These are phyloP conservation scores for Phytophthora palmivora DNA, from an alignment of 352 stramenopile species.

Conservation along the genomic window DNA sequence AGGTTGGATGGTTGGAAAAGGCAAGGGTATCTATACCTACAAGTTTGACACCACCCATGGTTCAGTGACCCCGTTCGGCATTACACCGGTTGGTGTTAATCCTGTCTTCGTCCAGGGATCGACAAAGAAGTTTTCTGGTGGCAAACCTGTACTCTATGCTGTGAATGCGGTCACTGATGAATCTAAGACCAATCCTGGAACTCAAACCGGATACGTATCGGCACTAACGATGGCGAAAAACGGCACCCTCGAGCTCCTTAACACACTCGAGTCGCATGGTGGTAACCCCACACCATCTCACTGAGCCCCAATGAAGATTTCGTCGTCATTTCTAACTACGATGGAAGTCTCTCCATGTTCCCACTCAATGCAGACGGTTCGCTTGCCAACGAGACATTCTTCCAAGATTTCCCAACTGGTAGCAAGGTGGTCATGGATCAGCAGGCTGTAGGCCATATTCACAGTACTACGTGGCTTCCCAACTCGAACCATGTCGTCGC, in stretches of 20 bases:
- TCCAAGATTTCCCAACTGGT: slow-evolving; percentile 43
- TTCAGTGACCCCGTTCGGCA: slow-evolving; percentile 33
- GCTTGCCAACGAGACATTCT: slow-evolving; percentile 34
- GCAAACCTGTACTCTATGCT: slow-evolving; percentile 43
- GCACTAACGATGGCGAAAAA: slow-evolving; percentile 35
- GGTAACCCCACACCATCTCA: slow-evolving; percentile 39
- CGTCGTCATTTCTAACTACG: slow-evolving; percentile 61
- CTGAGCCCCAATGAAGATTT: slow-evolving; percentile 56
- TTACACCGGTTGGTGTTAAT: slow-evolving; percentile 49
- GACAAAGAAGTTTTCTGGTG: slow-evolving; percentile 15
- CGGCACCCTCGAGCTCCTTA: slow-evolving; percentile 44
- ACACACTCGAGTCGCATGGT: slow-evolving; percentile 49
- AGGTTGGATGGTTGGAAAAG: slow-evolving; percentile 57
- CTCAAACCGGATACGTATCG: slow-evolving; percentile 50
- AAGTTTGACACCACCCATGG: slow-evolving; percentile 49
- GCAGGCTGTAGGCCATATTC: slow-evolving; percentile 54
- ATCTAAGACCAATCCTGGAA: slow-evolving; percentile 23
- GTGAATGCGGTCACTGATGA: slow-evolving; percentile 49
- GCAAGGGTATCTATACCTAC: slow-evolving; percentile 60
- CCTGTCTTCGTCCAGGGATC: slow-evolving; percentile 55
- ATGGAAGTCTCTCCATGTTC: slow-evolving; percentile 57
- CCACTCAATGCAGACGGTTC: slow-evolving; percentile 46
- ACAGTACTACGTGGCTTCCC: slow-evolving; percentile 63
- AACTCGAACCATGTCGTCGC: slow-evolving; percentile 42
- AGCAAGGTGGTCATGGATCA: slow-evolving; percentile 41